A percentile compares a stretch with the other conserved stretches of the same genome.
phyloP scores from a whole-genome alignment of 345 rosid species.

The Arabis alpina region DNA sequence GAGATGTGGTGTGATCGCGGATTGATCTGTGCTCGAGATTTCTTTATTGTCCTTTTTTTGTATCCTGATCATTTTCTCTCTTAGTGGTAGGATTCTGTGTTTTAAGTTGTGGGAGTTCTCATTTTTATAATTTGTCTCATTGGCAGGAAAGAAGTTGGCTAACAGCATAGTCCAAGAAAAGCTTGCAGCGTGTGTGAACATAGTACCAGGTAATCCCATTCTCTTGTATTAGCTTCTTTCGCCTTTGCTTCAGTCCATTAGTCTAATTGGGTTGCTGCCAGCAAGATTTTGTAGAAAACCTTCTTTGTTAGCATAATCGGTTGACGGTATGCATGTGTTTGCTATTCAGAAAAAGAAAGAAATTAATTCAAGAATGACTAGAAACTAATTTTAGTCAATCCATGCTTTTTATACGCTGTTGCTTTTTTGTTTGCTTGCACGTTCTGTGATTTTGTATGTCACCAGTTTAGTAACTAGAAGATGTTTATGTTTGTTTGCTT shows the following conservation, averaged over 20 bases:
- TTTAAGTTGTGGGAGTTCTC: no score
- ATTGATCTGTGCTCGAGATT: no score
- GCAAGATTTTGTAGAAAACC: background rate
- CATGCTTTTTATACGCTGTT: background rate
- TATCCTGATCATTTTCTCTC: no score
- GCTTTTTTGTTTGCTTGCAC: constrained; percentile 9
- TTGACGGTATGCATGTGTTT: constrained; percentile 8
- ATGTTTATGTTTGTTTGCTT: constrained; percentile 16
- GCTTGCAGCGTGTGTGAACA: constrained; percentile 93
- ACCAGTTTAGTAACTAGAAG: background rate
- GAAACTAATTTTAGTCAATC: background rate
- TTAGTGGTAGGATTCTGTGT: no score
- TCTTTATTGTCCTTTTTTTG: no score
- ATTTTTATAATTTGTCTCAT: background rate
- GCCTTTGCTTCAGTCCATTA: constrained; percentile 9
- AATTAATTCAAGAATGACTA: constrained; percentile 1
- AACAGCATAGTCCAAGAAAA: constrained; percentile 76
- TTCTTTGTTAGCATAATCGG: background rate
- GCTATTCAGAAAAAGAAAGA: background rate
- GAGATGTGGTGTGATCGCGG: no score
- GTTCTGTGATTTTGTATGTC: background rate
- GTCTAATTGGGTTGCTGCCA: constrained; percentile 1
- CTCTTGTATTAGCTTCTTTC: background rate
- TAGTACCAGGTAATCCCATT: constrained; percentile 67
- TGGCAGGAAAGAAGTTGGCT: constrained; percentile 88